Percentiles rank a stretch among this genome's conserved stretches.
phyloP scores from a whole-genome alignment of 2,329 filamentous ascomycete species.

The Cladosporium sp. region DNA sequence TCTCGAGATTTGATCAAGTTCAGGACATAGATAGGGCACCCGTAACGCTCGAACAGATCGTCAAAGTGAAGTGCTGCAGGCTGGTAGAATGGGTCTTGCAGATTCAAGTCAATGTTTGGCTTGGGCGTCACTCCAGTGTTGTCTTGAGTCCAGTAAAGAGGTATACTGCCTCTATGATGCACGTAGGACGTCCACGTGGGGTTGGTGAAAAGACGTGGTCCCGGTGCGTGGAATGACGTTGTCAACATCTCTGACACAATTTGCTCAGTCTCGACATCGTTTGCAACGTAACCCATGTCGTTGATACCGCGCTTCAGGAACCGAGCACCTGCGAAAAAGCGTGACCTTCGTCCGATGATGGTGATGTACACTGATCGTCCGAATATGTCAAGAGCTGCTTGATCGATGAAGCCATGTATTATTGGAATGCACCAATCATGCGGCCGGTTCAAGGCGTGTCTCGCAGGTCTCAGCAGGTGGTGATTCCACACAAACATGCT shows the following conservation, averaged over 20 bases:
- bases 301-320: constrained; percentile 95
- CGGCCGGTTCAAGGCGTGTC: constrained; percentile 66
- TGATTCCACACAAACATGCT: constrained; percentile 99
- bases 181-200: constrained; percentile 94
- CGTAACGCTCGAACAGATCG: constrained; percentile 88
- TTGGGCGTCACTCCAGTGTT: constrained; percentile 93
- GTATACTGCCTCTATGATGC: constrained; percentile 94
- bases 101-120: constrained; percentile 88
- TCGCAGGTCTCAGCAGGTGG: constrained; percentile 75
- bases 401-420: constrained; percentile 94
- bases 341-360: constrained; percentile 84
- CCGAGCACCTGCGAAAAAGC: constrained; percentile 88
- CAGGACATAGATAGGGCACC: constrained; percentile 83
- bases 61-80: constrained; percentile 93
- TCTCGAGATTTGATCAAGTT: constrained; percentile 86
- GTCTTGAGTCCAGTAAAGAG: constrained; percentile 95
- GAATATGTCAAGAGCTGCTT: constrained; percentile 71
- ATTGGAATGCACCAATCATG: constrained; percentile 96
- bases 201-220: constrained; percentile 77
- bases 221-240: constrained; percentile 91
- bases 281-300: constrained; percentile 91
- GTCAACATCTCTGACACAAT: constrained; percentile 93
- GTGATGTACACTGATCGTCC: constrained; percentile 87
- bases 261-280: constrained; percentile 98
- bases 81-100: constrained; percentile 94